A percentile compares a stretch with the other conserved stretches of the same genome.
Conservation (phyloP, 495 filamentous ascomycete genomes). For the Cladorrhinum samala region DNA sequence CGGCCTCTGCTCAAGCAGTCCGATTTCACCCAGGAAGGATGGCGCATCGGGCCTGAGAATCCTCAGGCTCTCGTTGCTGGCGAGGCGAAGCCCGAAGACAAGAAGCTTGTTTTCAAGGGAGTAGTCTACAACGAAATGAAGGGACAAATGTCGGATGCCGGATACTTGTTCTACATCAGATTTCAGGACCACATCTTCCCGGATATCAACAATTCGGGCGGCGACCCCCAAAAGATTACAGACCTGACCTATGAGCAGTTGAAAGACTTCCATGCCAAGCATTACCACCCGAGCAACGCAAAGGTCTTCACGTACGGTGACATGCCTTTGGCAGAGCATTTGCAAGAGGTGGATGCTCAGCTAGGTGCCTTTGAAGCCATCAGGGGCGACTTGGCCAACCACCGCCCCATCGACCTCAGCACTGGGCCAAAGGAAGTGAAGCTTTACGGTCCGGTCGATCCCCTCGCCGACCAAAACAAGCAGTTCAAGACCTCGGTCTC, state of each 20-base stretch:
- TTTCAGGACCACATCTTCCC: slow-evolving; percentile 95
- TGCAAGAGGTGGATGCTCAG: slow-evolving; percentile 66
- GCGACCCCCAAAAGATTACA: slow-evolving; percentile 92
- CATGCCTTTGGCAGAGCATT: slow-evolving; percentile 74
- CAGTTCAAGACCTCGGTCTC: slow-evolving; percentile 91
- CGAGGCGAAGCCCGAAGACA: slow-evolving; percentile 36
- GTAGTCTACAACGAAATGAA: slow-evolving; percentile 99
- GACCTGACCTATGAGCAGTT: slow-evolving; percentile 86
- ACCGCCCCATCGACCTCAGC: slow-evolving; percentile 65
- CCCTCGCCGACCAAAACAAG: slow-evolving; percentile 73
- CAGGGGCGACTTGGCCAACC: slow-evolving; percentile 63
- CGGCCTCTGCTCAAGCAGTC: slow-evolving; percentile 78
- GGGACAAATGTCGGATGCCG: slow-evolving; percentile 95
- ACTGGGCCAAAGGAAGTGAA: slow-evolving; percentile 59
- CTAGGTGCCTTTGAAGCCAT: slow-evolving; percentile 65
- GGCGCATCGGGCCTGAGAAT: slow-evolving; percentile 91
- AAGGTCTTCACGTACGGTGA: slow-evolving; percentile 95
- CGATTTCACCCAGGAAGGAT: slow-evolving; percentile 96
- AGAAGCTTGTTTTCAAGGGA: slow-evolving; percentile 86
- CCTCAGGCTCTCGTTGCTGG: slow-evolving; percentile 48
- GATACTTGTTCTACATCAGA: slow-evolving; percentile 88
- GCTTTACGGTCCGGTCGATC: slow-evolving; percentile 80
- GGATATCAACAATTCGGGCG: slow-evolving; percentile 88
- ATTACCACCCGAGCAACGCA: slow-evolving; percentile 95
- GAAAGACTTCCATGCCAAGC: slow-evolving; percentile 74